Evolutionary conservation across 257 asterid species (phyloP).

Genomic region (Ilex aquifolium): DNA sequence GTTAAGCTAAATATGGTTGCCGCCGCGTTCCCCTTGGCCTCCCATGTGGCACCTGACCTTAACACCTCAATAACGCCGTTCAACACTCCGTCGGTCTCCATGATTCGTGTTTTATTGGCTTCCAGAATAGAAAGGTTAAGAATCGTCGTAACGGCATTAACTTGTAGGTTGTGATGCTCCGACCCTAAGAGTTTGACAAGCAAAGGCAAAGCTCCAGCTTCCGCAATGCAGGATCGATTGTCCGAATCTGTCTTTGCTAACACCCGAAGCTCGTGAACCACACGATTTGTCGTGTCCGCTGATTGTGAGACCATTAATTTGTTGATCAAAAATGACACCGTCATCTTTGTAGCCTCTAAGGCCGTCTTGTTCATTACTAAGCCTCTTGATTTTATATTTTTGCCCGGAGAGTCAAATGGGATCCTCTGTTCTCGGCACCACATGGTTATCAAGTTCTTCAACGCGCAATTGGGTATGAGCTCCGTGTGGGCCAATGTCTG

Average conservation of each 20-base stretch:
- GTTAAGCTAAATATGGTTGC: constrained; percentile 78
- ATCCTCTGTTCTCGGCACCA: constrained; percentile 89
- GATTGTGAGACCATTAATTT: constrained; percentile 52
- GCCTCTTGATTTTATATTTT: constrained; percentile 27
- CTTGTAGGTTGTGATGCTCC: constrained; percentile 64
- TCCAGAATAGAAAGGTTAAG: constrained; percentile 79
- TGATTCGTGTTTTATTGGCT: constrained; percentile 59
- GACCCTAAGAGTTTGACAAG: constrained; percentile 49
- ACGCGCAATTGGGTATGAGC: constrained; percentile 50
- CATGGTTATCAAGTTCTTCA: constrained; percentile 65
- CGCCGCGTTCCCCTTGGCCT: constrained; percentile 90
- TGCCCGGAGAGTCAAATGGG: constrained; percentile 49
- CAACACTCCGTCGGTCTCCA: constrained; percentile 73
- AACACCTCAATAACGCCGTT: constrained; percentile 71
- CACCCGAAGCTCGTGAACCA: constrained; percentile 76
- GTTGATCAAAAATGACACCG: constrained; percentile 56
- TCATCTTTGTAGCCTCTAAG: constrained; percentile 74
- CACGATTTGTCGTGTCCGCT: constrained; percentile 40
- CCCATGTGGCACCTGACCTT: constrained; percentile 81
- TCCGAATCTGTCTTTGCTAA: constrained; percentile 77
- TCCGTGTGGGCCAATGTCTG: constrained; percentile 56
- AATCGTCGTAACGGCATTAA: constrained; percentile 76
- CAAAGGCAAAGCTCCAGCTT: constrained; percentile 69
- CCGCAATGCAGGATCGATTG: constrained; percentile 70
- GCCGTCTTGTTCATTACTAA: constrained; percentile 54